Evolutionary conservation across 2,329 filamentous ascomycete genomes (phyloP).

Genomic region (Sarocladium oryzae): DNA sequence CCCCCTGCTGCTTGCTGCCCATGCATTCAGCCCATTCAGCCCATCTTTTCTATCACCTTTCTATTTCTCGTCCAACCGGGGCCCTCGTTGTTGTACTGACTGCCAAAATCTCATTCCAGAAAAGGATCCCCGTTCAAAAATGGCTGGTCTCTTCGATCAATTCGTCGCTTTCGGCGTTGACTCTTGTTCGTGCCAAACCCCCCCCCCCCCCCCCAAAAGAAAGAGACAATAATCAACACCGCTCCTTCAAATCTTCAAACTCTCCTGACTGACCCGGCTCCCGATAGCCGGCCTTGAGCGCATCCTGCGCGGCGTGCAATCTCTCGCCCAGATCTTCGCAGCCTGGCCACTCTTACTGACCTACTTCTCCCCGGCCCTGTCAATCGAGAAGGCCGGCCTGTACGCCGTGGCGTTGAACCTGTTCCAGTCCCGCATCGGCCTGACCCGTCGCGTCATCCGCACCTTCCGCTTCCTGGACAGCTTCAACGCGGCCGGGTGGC

Average conservation of each 20-base stretch:
- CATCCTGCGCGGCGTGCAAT: conserved; percentile 51
- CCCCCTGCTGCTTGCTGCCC: too few species aligned
- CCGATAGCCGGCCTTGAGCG: conserved; percentile 54
- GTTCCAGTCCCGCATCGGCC: conserved; percentile 36
- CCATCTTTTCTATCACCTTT: too few species aligned
- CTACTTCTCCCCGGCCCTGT: conserved; percentile 15
- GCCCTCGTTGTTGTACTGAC: too few species aligned
- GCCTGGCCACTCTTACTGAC: conserved; percentile 36
- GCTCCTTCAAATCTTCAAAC: too few species aligned
- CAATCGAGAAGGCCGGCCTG: conserved; percentile 18
- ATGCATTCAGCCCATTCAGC: too few species aligned
- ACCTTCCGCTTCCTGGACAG: conserved; percentile 61
- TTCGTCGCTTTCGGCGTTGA: conserved; percentile 41
- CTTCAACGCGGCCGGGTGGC: conserved; percentile 46
- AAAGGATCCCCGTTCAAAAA: conserved; percentile 11
- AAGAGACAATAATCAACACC: too few species aligned
- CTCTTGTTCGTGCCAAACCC: conserved; percentile 37
- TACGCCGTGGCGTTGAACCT: conserved; percentile 25
- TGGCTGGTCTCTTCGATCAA: conserved; percentile 23
- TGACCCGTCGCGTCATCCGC: conserved; percentile 57
- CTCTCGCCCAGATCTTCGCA: conserved; percentile 40
- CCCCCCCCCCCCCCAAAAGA: too few species aligned
- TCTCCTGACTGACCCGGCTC: conserved; percentile 3
- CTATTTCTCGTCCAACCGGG: too few species aligned
- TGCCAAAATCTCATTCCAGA: too few species aligned